Percentiles rank a stretch among this genome's conserved stretches.
Evolutionary conservation across 805 yeast species (phyloP).

Genomic region (Zygoascus bituminiphila): DNA sequence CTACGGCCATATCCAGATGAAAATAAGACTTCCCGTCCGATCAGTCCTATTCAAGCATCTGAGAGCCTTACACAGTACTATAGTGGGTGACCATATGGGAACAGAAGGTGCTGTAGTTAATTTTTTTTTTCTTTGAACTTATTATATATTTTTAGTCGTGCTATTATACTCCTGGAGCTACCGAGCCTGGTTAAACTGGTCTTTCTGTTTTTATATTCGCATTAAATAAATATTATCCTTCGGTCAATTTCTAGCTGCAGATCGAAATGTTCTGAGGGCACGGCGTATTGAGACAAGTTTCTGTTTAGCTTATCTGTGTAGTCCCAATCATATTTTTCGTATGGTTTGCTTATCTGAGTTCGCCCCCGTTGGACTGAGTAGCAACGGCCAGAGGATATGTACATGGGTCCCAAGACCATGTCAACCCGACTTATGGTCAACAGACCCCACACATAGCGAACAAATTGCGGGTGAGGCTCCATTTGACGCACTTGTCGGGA

Average conservation of each 20-base stretch:
- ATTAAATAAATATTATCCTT: too few species aligned
- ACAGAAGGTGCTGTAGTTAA: slow-evolving; percentile 5
- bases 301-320: neutral
- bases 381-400: neutral
- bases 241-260: too few species aligned
- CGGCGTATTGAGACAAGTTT: too few species aligned
- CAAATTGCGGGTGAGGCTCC: too few species aligned
- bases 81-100: slow-evolving; percentile 6
- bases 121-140: neutral
- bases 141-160: too few species aligned
- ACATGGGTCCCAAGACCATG: neutral
- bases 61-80: slow-evolving; percentile 5
- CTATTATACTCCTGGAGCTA: too few species aligned
- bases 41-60: slow-evolving; percentile 6
- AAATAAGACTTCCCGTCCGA: slow-evolving; percentile 6
- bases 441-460: neutral
- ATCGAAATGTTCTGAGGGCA: too few species aligned
- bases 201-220: too few species aligned
- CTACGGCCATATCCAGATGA: slow-evolving; percentile 6
- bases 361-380: neutral
- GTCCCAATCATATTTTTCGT: neutral
- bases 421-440: neutral
- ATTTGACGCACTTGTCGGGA: too few species aligned
- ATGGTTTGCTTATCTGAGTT: neutral
- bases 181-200: too few species aligned